phyloP scores from a whole-genome alignment of 73 alveolate species.

The Paramecium octaurelia region DNA sequence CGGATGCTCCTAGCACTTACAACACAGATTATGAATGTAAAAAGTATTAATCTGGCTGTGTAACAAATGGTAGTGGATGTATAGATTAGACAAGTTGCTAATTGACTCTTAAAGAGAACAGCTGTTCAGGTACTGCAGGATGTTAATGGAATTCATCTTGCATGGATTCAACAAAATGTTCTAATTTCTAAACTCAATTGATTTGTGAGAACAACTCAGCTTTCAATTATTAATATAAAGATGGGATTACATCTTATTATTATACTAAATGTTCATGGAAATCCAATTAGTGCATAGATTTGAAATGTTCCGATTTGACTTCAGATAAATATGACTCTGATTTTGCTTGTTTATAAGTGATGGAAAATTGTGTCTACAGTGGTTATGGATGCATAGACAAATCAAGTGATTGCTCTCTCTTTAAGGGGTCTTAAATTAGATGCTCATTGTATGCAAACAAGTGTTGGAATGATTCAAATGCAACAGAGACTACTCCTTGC shows the following conservation, averaged over 20 bases:
- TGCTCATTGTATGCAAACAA: background rate
- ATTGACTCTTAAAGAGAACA: background rate
- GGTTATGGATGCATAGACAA: background rate
- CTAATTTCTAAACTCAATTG: background rate
- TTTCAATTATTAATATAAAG: background rate
- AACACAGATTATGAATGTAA: background rate
- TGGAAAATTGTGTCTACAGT: background rate
- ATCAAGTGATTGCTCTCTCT: background rate
- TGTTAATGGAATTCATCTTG: background rate
- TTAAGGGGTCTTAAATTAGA: background rate
- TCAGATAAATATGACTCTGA: background rate
- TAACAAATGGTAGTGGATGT: background rate
- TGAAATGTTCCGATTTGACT: background rate
- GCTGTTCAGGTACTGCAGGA: background rate
- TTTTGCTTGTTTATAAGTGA: background rate
- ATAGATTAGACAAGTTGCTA: background rate
- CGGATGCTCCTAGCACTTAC: background rate
- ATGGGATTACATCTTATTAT: background rate
- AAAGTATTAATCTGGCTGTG: background rate
- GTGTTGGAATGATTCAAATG: background rate
- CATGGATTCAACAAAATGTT: background rate
- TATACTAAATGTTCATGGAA: background rate
- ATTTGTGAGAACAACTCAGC: background rate
- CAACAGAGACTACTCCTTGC: background rate
- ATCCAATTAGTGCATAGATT: background rate